Evolutionary conservation across 2,329 filamentous ascomycete genomes (phyloP).

Genomic region (Trichoderma semiorbis): DNA sequence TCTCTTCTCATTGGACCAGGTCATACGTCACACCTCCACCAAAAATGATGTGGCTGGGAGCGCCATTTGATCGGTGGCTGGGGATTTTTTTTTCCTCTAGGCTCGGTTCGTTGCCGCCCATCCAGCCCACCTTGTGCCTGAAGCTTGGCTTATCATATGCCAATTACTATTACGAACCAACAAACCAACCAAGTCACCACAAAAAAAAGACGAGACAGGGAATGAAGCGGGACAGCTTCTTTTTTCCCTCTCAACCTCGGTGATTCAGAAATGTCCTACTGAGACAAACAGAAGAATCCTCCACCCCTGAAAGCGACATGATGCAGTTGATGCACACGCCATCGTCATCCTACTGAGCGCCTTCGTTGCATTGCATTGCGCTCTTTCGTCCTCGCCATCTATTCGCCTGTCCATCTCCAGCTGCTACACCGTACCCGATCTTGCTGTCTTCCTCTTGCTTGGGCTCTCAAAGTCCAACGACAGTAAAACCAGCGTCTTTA

Average conservation of each 20-base stretch:
- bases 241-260: not conserved
- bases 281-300: not conserved
- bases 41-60: not conserved
- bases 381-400: constrained; percentile 1
- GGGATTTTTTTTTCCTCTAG: not conserved
- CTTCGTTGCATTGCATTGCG: constrained; percentile 10
- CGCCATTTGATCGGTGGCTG: constrained; percentile 1
- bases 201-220: not conserved
- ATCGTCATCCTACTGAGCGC: constrained; percentile 7
- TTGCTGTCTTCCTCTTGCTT: not conserved
- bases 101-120: constrained; percentile 16
- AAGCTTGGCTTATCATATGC: not conserved
- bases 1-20: not conserved
- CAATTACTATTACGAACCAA: not conserved
- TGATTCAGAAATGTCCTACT: not conserved
- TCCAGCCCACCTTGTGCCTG: constrained; percentile 16
- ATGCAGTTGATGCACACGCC: constrained; percentile 13
- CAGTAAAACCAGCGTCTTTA: no score
- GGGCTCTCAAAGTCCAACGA: not conserved
- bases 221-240: not conserved
- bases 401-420: not conserved
- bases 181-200: not conserved
- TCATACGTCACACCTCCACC: not conserved
- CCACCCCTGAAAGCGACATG: constrained; percentile 6
- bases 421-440: constrained; percentile 10